Base-by-base conservation (phyloP, 805 yeast genomes). In the Zygosaccharomyces bisporus region DNA sequence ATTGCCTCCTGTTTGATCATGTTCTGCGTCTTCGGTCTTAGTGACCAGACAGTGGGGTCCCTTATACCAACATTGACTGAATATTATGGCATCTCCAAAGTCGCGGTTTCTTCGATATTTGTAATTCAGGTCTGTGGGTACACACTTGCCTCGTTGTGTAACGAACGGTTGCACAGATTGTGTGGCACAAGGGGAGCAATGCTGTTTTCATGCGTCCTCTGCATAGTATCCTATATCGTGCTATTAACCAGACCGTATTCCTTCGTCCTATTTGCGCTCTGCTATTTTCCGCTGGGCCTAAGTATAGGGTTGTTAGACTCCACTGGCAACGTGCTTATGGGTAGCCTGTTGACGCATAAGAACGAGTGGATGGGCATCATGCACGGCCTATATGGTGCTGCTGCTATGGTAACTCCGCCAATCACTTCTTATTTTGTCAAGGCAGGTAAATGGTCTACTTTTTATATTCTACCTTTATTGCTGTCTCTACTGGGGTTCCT, bases 331-430 rank as follows among this genome's bases (percentile, higher is more conserved):
- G 67, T 63, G 7, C 39, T 63, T 6, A 50, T 65, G 31, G 68
- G 68, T 1, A 60, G 53, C 34, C 46, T 64, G 12, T 45, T 50
- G 29, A 70, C 71, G 18, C 76, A 78, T 46, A 73, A 78, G 39
- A 79, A 83, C 37, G 76, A 73, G 42, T 69, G 76, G 46, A 70
- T 83, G 63, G 86, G 90, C 1, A 60, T 71, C 19, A 67, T 76
- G 46, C 93, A 85, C 64, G 90, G 86, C 1, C 57, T 71, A 10
- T 85, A 83, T 60, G 95, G 95, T 1, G 53, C 79, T 2, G 89
- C 90, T 2, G 86, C 89, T 1, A 79, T 86, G 36, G 51, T 80
- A 1, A 74, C 87, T 2, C 90, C 95, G 2, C 72, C 86, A 14
- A 58, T 80, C 23, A 81, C 83, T 3, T 77, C 86, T 0, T 50